Evolutionary conservation across 176 grass and related monocot species (phyloP), one percentile per base, ranked within the genome.

Genomic region (Secale cereale): DNA sequence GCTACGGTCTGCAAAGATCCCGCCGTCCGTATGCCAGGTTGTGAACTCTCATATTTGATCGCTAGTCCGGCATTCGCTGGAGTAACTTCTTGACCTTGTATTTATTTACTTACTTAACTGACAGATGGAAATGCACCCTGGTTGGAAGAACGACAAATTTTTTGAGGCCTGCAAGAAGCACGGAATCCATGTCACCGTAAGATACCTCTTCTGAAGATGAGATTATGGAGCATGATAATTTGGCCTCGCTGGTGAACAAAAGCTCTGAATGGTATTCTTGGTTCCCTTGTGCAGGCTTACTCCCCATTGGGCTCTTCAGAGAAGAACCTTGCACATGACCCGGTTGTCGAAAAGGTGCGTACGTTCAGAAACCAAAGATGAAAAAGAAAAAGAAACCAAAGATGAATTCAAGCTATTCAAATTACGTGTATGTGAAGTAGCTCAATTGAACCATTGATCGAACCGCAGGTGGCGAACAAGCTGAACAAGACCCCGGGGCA

Each of bases 91-190:
- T 79, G 15, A 62, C 17, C 6, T 8, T 78, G 40, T 73, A 15
- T 66, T 71, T 54, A 2, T 3, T 3, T 72, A 62, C 36, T 74
- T 46, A 41, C 74, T 74, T 40, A 7, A 74, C 74, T 69, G 8
- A 31, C 40, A 97, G 89, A 97, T 94, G 87, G 91, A 97, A 82
- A 94, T 94, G 91, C 94, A 94, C 66, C 89, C 91, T 81, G 87
- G 94, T 45, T 94, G 94, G 91, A 94, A 89, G 91, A 97, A 97
- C n/a, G 87, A 90, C 17, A 97, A 92, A 78, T 80, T 97, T 20
- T 45, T 92, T 1, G 85, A 97, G 86, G 91, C 85, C 27, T 92
- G 94, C 91, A 92, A 94, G 87, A 90, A 94, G 59, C 85, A 80
- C 52, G 91, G 85, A 17, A 92, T 97, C 62, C 94, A 94, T 87